Evolutionary conservation across 345 rosid genomes (phyloP).

Genomic region (Salix viminalis): DNA sequence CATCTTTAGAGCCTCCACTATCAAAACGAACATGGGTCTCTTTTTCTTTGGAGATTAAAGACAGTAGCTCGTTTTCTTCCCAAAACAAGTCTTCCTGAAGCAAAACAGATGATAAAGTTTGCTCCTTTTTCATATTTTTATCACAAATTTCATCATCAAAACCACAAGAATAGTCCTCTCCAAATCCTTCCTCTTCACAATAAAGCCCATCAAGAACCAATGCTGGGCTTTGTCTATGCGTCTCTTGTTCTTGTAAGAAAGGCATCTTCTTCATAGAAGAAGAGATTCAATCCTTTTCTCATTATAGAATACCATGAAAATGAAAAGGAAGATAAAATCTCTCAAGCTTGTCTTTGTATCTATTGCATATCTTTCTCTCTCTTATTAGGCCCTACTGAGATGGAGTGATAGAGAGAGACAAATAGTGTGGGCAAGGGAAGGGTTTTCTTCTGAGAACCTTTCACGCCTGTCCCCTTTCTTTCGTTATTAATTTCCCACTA

Average conservation of each 20-base stretch:
- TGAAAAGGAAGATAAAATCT: constrained; percentile 6
- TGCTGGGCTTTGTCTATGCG: constrained; percentile 31
- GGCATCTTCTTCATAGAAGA: constrained; percentile 66
- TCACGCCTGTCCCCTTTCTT: constrained; percentile 49
- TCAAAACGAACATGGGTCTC: constrained; percentile 36
- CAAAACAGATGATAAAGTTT: constrained; percentile 37
- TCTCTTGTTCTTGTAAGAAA: constrained; percentile 40
- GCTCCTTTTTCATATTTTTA: constrained; percentile 32
- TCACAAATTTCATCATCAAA: constrained; percentile 20
- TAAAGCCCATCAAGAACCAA: constrained; percentile 51
- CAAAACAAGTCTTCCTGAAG: constrained; percentile 51
- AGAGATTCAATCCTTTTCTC: constrained; percentile 42
- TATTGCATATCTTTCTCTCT: neutral
- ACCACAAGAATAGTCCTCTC: constrained; percentile 23
- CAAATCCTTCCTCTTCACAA: constrained; percentile 63
- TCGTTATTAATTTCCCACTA: neutral
- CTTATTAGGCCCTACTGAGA: neutral
- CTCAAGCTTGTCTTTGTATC: constrained; percentile 7
- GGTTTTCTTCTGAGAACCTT: constrained; percentile 40
- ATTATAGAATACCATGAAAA: constrained; percentile 40
- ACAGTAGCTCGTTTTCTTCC: constrained; percentile 54
- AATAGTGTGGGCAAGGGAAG: constrained; percentile 30
- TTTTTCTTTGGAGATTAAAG: constrained; percentile 54
- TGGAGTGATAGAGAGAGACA: constrained; percentile 11
- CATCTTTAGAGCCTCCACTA: constrained; percentile 30